Conservation (phyloP, 108 stramenopile species). For the Skeletonema potamos region DNA sequence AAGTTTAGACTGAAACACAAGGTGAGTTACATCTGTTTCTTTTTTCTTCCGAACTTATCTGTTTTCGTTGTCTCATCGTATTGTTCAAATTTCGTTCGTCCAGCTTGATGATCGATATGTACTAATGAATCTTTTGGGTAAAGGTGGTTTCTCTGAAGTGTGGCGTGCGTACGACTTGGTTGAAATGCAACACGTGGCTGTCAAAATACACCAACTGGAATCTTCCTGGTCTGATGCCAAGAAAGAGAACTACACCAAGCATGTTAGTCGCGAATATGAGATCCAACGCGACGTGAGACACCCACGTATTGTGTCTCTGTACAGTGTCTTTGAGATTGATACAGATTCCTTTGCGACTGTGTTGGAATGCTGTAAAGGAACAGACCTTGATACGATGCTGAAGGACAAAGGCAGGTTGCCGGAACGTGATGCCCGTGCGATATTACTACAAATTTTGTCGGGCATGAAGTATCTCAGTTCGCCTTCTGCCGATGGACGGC, state of each 20-base stretch:
- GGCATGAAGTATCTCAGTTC: constrained; percentile 95
- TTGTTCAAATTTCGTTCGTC: not conserved
- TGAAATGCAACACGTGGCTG: constrained; percentile 87
- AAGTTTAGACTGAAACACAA: constrained; percentile 70
- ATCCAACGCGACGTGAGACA: constrained; percentile 96
- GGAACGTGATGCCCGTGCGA: constrained; percentile 91
- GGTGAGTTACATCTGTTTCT: constrained; percentile 35
- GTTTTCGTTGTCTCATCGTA: not conserved
- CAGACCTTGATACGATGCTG: constrained; percentile 90
- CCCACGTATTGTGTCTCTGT: constrained; percentile 95
- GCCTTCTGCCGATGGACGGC: constrained; percentile 71
- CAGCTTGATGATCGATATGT: constrained; percentile 92
- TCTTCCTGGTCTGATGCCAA: constrained; percentile 94
- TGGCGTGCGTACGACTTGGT: constrained; percentile 94
- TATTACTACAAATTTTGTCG: constrained; percentile 91
- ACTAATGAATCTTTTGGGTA: constrained; percentile 87
- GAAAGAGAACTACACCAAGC: constrained; percentile 96
- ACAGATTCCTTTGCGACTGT: constrained; percentile 97
- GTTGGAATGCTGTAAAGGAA: constrained; percentile 94
- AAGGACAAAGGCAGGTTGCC: constrained; percentile 79
- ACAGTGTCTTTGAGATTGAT: constrained; percentile 98
- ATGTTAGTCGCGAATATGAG: constrained; percentile 96
- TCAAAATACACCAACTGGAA: constrained; percentile 98
- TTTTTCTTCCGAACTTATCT: not conserved
- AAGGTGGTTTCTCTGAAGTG: constrained; percentile 99